Evolutionary conservation across 805 yeast species (phyloP).

Genomic region (Kodamaea jinghongensis): DNA sequence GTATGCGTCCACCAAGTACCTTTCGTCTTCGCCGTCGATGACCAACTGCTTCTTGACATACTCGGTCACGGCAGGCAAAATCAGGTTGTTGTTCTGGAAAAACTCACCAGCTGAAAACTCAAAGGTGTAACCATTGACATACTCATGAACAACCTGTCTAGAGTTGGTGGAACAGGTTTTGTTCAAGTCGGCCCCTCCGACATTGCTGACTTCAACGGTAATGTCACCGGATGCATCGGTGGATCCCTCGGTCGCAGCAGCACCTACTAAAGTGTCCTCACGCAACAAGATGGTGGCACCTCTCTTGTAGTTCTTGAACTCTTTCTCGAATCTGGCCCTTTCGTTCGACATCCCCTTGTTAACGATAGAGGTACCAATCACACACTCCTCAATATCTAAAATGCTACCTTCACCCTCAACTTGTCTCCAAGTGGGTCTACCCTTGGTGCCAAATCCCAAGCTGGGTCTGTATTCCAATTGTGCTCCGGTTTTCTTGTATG

Average conservation of each 20-base stretch:
- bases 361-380: constrained; percentile 79
- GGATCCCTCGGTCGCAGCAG: constrained; percentile 42
- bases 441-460: constrained; percentile 87
- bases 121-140: constrained; percentile 70
- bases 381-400: constrained; percentile 91
- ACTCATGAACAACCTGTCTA: constrained; percentile 77
- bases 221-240: constrained; percentile 33
- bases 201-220: constrained; percentile 27
- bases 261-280: constrained; percentile 57
- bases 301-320: constrained; percentile 51
- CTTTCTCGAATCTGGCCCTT: constrained; percentile 51
- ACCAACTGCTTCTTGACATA: constrained; percentile 73
- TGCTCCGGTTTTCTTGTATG: constrained; percentile 43
- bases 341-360: constrained; percentile 73
- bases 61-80: constrained; percentile 75
- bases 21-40: constrained; percentile 36
- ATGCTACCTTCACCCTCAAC: constrained; percentile 56
- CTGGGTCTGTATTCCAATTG: constrained; percentile 51
- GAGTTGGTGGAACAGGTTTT: constrained; percentile 78
- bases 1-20: constrained; percentile 86
- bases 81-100: constrained; percentile 93
- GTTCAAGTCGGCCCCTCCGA: constrained; percentile 26
- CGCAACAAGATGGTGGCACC: constrained; percentile 87
- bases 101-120: constrained; percentile 93
- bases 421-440: constrained; percentile 68